phyloP scores from a whole-genome alignment of 495 filamentous ascomycete species.

The Hypomontagnella submonticulosa region DNA sequence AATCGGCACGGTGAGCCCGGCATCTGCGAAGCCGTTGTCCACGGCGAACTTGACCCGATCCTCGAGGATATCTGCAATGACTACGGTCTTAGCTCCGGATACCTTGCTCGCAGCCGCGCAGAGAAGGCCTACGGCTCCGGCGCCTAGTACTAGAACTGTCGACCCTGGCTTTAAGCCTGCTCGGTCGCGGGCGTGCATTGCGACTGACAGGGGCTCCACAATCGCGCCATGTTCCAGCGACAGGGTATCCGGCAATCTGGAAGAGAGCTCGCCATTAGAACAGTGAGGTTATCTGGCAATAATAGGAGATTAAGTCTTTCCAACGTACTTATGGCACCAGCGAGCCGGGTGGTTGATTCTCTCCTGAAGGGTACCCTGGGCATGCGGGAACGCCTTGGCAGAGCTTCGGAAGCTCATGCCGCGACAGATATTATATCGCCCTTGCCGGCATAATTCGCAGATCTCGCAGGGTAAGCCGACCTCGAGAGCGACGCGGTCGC shows the following conservation, averaged over 20 bases:
- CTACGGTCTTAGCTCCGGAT: constrained; percentile 66
- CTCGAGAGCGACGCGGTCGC: constrained; percentile 84
- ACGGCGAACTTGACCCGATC: constrained; percentile 78
- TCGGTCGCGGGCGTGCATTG: constrained; percentile 76
- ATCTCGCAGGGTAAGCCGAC: constrained; percentile 81
- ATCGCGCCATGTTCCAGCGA: constrained; percentile 77
- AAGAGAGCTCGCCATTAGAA: not conserved
- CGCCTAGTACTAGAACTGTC: constrained; percentile 79
- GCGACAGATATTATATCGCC: constrained; percentile 89
- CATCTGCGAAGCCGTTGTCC: constrained; percentile 73
- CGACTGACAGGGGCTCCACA: constrained; percentile 82
- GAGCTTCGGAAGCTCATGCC: constrained; percentile 80
- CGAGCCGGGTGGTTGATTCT: constrained; percentile 78
- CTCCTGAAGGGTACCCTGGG: constrained; percentile 85
- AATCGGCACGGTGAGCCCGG: constrained; percentile 68
- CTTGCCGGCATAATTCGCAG: constrained; percentile 72
- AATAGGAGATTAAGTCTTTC: not conserved
- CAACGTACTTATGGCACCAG: constrained; percentile 69
- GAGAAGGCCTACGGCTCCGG: constrained; percentile 82
- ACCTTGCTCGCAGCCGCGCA: constrained; percentile 74
- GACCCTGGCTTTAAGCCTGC: constrained; percentile 63
- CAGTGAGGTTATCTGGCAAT: not conserved
- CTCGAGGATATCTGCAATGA: constrained; percentile 83
- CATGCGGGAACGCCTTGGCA: constrained; percentile 80
- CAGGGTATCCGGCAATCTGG: constrained; percentile 68